Base-by-base conservation (phyloP, 2,329 filamentous ascomycete genomes). In the Colletotrichum sp. region DNA sequence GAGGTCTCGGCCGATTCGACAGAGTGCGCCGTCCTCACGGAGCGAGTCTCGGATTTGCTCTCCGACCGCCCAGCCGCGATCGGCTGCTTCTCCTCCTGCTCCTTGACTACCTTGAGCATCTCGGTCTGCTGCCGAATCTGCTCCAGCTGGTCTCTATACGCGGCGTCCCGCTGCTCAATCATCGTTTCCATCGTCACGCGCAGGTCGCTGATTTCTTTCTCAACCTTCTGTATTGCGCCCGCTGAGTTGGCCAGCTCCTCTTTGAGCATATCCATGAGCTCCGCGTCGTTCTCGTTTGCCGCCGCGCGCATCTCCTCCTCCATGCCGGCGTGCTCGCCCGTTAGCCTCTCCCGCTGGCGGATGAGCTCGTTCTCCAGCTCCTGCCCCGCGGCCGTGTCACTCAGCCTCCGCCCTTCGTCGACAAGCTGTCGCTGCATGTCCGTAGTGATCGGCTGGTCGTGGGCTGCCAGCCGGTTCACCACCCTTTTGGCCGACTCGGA, bases 361-460 rank as follows among this genome's bases (percentile, higher is more conserved):
- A 32, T 32, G 13, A 65, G 26, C 61, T 65, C 61, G n/a, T 26
- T 65, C 32, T 65, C 61, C 18, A 65, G 61, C 61, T 65, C 61
- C 61, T 43, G 32, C 28, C 61, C 61, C 10, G 32, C 61, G 2
- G 61, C n/a, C 10, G 34, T 64, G 72, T 59, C 16, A 21, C 52
- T 48, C 34, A 65, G 30, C n/a, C 30, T 24, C 15, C 21, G 2
- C n/a, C 32, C n/a, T 39, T 65, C 32, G n/a, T 65, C 61, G n/a
- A 65, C 34, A 12, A 65, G 61, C 61, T 65, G 28, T 24, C 30
- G 32, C 34, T 65, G 32, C 18, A 65, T 32, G 10, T 36, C 30
- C 6, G 89, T 90, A 67, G 88, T 92, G 63, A 88, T 92, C 79
- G 12, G 52, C 52, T 24, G 52, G 24, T 57, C 7, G 24, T 57